Conservation (phyloP, 2,329 filamentous ascomycete species). For the Fusarium temperatum region DNA sequence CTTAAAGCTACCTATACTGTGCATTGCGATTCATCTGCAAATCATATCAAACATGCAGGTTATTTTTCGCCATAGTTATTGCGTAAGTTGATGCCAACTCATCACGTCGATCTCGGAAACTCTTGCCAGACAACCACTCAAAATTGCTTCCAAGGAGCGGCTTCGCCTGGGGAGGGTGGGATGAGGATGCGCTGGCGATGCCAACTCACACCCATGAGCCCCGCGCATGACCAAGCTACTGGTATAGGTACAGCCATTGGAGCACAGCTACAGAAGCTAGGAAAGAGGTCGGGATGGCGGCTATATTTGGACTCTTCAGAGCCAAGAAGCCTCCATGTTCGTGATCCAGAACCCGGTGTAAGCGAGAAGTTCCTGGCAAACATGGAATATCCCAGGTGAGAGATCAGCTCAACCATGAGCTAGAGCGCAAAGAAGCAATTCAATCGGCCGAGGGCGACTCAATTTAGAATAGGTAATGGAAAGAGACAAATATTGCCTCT, state of each 20-base stretch:
- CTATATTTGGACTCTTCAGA: constrained; percentile 22
- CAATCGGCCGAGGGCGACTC: constrained; percentile 7
- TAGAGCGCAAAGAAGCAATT: constrained; percentile 2
- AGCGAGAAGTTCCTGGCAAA: constrained; percentile 15
- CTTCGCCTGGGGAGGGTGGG: constrained; percentile 27
- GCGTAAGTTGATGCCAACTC: constrained; percentile 35
- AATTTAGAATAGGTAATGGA: neutral
- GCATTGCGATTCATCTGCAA: neutral
- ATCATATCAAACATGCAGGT: neutral
- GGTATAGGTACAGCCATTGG: constrained; percentile 28
- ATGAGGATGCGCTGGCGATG: constrained; percentile 43
- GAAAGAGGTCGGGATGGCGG: neutral
- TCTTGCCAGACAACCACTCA: constrained; percentile 25
- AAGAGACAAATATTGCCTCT: constrained; percentile 1
- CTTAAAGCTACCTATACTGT: neutral
- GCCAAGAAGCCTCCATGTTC: neutral
- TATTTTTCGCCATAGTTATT: constrained; percentile 10
- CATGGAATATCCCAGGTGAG: constrained; percentile 22
- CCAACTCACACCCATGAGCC: constrained; percentile 37
- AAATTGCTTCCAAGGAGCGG: constrained; percentile 4
- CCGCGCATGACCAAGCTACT: constrained; percentile 21
- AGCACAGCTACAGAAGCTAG: neutral
- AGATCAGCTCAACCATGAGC: constrained; percentile 11
- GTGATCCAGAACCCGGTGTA: neutral
- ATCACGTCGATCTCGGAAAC: constrained; percentile 33